Base-by-base conservation (phyloP, 2,329 filamentous ascomycete genomes). In the Hymenoscyphus linearis region DNA sequence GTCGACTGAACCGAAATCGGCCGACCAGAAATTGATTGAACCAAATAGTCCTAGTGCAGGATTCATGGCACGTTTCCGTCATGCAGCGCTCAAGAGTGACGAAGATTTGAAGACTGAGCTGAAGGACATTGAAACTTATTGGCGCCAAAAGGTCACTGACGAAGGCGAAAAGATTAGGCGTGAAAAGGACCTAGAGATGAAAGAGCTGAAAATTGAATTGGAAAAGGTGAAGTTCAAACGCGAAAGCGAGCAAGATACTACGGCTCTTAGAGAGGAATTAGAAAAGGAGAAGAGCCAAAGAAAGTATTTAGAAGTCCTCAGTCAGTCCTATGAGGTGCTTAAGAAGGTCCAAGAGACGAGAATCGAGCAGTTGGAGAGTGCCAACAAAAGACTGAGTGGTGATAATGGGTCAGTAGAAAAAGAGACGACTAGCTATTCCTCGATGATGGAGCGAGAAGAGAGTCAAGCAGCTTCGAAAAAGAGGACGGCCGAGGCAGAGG, bases 291-390 rank as follows among this genome's bases (percentile, higher is more conserved):
- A 22, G 44, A 50, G 44, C 13, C 44, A 50, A 26, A 50, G 44
- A 50, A 50, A 50, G 44, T 50, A 50, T 50, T 50, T 50, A 18
- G 44, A 50, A 50, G 44, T 50, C 44, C 44, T 50, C 44, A 50
- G 44, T 50, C 44, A 50, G 25, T 50, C 44, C 9, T 50, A 50
- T 50, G 44, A 50, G 44, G 44, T 50, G 22, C 44, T 50, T 50
- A 50, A 50, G 18, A 50, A 50, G 44, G 44, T 50, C 44, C 44
- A 50, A 13, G 44, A 50, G 44, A 50, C 44, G 18, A 50, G 44
- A 50, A 50, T 50, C 10, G 44, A 50, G 13, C 44, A 50, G 13
- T 50, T 50, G 44, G 44, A 50, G 44, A 50, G 18, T 13, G 44
- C 44, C 44, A 50, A 50, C 18, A 50, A 50, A 18, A 50, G 22